Conservation (phyloP, 2,329 filamentous ascomycete species). For the Pseudocercospora fijiensis region DNA sequence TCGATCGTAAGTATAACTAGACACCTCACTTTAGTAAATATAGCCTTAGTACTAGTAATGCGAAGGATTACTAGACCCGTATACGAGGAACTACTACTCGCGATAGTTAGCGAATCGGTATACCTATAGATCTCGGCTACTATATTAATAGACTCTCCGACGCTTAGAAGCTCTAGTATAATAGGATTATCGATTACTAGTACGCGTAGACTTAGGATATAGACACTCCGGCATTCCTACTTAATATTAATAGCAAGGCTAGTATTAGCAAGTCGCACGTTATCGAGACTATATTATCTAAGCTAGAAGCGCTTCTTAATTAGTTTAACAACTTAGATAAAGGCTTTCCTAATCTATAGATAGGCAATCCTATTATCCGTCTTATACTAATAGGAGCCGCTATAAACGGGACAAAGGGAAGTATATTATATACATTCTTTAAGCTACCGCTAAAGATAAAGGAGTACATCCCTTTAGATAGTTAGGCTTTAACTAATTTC, state of each 20-base stretch:
- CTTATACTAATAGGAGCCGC: not conserved
- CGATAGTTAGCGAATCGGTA: no score
- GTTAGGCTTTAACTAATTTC: not conserved
- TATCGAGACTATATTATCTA: not conserved
- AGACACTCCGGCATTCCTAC: not conserved
- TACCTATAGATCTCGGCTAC: no score
- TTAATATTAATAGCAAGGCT: not conserved
- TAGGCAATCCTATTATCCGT: no score
- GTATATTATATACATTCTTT: not conserved
- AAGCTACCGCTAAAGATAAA: not conserved
- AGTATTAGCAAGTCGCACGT: not conserved
- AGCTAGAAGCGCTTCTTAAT: not conserved
- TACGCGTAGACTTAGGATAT: not conserved
- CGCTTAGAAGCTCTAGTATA: no score
- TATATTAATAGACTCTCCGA: no score
- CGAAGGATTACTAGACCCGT: no score
- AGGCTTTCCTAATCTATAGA: no score
- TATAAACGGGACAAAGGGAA: not conserved
- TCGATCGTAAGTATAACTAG: no score
- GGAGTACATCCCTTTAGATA: not conserved
- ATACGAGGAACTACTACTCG: no score
- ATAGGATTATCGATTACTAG: no score
- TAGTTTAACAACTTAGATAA: not conserved
- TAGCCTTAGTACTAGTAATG: no score
- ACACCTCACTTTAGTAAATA: no score